These are phyloP conservation scores for Fusarium penzigii DNA, from an alignment of 2,329 filamentous ascomycete genomes.

Conservation along the genomic window DNA sequence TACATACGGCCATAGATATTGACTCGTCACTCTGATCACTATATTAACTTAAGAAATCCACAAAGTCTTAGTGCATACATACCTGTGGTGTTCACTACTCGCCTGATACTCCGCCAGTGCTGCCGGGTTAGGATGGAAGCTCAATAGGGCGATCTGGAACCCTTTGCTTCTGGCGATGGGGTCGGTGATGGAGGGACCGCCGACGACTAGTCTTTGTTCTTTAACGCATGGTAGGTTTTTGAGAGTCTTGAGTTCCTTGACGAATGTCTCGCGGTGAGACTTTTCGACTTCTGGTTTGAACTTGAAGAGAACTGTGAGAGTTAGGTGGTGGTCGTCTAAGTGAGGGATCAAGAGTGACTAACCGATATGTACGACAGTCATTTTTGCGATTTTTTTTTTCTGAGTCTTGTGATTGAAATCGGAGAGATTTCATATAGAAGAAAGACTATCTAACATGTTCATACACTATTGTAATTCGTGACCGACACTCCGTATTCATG, in stretches of 20 bases:
- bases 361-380: conserved; percentile 41
- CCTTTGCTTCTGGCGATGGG: conserved; percentile 55
- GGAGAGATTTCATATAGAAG: background rate
- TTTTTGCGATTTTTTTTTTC: conserved; percentile 6
- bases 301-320: conserved; percentile 48
- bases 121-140: conserved; percentile 47
- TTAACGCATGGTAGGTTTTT: conserved; percentile 50
- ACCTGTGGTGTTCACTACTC: conserved; percentile 53
- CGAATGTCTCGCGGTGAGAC: conserved; percentile 46
- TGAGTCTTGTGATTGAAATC: background rate
- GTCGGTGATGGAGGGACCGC: conserved; percentile 53
- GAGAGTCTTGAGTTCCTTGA: conserved; percentile 49
- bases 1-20: conserved; percentile 52
- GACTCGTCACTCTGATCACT: conserved; percentile 47
- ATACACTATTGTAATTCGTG: too few species aligned
- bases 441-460: too few species aligned
- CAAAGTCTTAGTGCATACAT: background rate
- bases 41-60: background rate
- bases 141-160: conserved; percentile 52
- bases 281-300: conserved; percentile 44
- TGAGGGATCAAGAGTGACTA: background rate
- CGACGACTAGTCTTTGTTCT: conserved; percentile 49
- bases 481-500: too few species aligned
- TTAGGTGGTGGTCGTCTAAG: background rate
- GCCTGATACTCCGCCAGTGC: conserved; percentile 54